phyloP scores from a whole-genome alignment of 176 grass and related monocot genomes.

The Aegilops tauschii region DNA sequence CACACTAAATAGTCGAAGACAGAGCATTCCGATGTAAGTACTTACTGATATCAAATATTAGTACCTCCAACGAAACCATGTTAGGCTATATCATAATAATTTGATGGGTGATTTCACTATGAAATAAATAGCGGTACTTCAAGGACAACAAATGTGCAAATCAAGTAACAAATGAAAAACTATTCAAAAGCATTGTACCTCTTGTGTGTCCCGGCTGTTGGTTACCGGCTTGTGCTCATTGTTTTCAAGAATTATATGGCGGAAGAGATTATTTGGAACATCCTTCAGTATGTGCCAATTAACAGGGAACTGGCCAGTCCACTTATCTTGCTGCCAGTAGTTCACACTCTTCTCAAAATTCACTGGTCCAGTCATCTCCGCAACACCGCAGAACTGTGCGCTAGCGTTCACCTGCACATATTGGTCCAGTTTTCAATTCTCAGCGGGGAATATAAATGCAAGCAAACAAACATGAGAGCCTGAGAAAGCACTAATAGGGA shows the following conservation, averaged over 20 bases:
- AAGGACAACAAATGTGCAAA: neutral
- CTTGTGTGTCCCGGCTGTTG: slow-evolving; percentile 80
- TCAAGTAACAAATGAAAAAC: neutral
- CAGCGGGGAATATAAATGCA: neutral
- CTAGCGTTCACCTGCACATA: slow-evolving; percentile 72
- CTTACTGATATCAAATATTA: neutral
- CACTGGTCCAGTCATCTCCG: slow-evolving; percentile 77
- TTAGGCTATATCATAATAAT: neutral
- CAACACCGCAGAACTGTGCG: slow-evolving; percentile 78
- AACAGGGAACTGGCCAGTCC: slow-evolving; percentile 76
- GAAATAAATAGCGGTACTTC: neutral
- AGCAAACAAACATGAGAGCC: neutral
- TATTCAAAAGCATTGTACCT: slow-evolving; percentile 32
- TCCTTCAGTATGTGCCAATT: slow-evolving; percentile 83
- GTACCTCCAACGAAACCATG: neutral
- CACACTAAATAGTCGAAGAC: neutral
- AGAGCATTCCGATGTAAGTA: neutral
- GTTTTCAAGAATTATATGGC: slow-evolving; percentile 79
- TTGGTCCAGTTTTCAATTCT: neutral
- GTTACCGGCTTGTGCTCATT: slow-evolving; percentile 78
- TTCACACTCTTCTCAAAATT: slow-evolving; percentile 79
- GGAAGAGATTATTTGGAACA: slow-evolving; percentile 79
- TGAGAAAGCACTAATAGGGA: slow-evolving; percentile 8
- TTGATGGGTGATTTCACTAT: neutral
- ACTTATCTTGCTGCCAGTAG: slow-evolving; percentile 88